Base-by-base conservation (phyloP, 306 rosid genomes). In the Chamaecrista fasciculata region DNA sequence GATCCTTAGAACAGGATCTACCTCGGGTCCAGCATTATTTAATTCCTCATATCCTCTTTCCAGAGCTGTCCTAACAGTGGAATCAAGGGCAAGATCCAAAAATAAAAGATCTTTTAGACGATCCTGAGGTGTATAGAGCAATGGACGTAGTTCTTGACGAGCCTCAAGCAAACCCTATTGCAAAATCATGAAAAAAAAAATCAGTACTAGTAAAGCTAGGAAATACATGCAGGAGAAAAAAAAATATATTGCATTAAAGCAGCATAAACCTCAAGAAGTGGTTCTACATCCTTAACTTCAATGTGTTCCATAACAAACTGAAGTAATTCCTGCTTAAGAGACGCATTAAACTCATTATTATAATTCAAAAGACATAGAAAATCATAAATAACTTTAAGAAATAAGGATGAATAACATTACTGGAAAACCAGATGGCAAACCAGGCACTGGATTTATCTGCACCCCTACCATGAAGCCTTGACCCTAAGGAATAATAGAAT, bases 401-500 rank as follows among this genome's bases (percentile, higher is more conserved):
- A 68, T 36, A 70, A 75, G 1, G 73, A 65, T 56, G 62, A 62
- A 66, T 8, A 77, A 80, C 71, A 74, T 90, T 81, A 94, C 99
- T 2, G 85, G 84, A 76, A 94, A 87, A 70, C 84, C 96, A 74
- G 91, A 79, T 11, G 99, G 99, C 86, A 94, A 73, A 83, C 96
- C 99, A 66, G 96, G 44, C 74, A 94, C 82, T 20, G 99, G 87
- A 82, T 90, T 94, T 76, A 94, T 80, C 79, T 91, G 51, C 84
- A 94, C 99, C 43, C 99, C 99, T 29, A 94, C 99, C 99, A 94
- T 94, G 90, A 94, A 94, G 75, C 97, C 99, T 82, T 91, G 88
- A 84, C 99, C 99, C 99, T 94, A 85, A 77, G 79, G 75, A 80
- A 56, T 48, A 55, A 67, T 37, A 50, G 29, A 37, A 57, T 60